phyloP scores from a whole-genome alignment of 805 yeast genomes.

The Starmerella cellae region DNA sequence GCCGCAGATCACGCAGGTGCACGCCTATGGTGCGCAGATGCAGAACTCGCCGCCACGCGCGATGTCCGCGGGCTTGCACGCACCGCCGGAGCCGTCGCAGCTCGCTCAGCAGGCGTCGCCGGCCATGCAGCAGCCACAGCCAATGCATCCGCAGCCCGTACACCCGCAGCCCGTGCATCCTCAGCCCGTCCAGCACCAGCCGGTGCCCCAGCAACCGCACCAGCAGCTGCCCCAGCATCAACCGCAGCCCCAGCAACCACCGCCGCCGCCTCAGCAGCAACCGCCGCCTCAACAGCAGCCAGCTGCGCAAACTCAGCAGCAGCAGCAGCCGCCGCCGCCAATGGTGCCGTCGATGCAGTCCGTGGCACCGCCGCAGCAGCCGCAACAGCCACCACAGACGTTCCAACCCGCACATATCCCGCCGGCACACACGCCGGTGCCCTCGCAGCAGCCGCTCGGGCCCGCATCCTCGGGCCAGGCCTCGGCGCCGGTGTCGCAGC shows the following conservation, averaged over 20 bases:
- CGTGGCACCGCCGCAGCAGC: conserved; percentile 4
- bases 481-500: background rate
- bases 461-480: background rate
- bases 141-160: background rate
- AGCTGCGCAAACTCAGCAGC: conserved; percentile 4
- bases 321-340: conserved; percentile 1
- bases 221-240: conserved; percentile 2
- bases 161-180: conserved; percentile 2
- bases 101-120: background rate
- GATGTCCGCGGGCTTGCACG: background rate
- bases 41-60: background rate
- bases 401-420: background rate
- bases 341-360: background rate
- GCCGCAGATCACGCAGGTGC: background rate
- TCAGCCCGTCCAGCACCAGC: conserved; percentile 7
- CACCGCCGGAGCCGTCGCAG: background rate
- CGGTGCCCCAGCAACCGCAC: background rate
- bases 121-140: background rate
- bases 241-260: conserved; percentile 9
- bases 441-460: background rate
- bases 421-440: background rate
- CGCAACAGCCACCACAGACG: conserved; percentile 5
- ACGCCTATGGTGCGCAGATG: background rate
- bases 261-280: background rate
- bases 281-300: conserved; percentile 5